A percentile compares a stretch with the other conserved stretches of the same genome.
Evolutionary conservation across 83 land plant species (phyloP).

Genomic region (Picea engelmannii): DNA sequence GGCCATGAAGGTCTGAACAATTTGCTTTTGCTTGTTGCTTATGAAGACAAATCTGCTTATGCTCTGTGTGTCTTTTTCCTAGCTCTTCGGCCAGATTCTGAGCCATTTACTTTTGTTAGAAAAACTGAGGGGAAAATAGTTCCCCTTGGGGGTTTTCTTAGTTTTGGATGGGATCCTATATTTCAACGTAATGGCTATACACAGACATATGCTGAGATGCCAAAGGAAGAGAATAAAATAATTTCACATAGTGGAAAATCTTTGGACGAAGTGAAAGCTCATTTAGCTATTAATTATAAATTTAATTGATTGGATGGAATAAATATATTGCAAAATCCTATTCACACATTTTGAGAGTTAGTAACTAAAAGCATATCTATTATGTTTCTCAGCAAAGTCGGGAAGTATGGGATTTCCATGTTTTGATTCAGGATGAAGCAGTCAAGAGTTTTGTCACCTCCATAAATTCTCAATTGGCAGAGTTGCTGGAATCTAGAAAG

Average conservation of each 20-base stretch:
- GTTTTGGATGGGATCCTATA: slow-evolving; percentile 99
- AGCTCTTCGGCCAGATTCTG: slow-evolving; percentile 81
- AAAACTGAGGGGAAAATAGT: slow-evolving; percentile 96
- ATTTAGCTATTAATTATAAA: slow-evolving; percentile 57
- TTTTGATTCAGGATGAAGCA: slow-evolving; percentile 75
- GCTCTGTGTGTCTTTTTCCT: slow-evolving; percentile 89
- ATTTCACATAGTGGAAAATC: slow-evolving; percentile 91
- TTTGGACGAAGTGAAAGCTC: slow-evolving; percentile 73
- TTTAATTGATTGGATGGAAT: slow-evolving; percentile 26
- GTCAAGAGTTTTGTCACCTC: slow-evolving; percentile 72
- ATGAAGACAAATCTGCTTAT: slow-evolving; percentile 97
- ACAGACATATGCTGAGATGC: slow-evolving; percentile 95
- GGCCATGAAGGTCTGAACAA: slow-evolving; percentile 99
- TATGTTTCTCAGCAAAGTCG: slow-evolving; percentile 54
- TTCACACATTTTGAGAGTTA: too few relatives aligned
- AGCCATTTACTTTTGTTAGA: slow-evolving; percentile 84
- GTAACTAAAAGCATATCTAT: too few relatives aligned
- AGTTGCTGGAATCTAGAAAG: neutral
- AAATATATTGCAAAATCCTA: neutral
- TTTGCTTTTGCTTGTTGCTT: slow-evolving; percentile 85
- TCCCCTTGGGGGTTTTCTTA: slow-evolving; percentile 75
- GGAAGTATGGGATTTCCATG: slow-evolving; percentile 96
- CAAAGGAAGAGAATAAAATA: slow-evolving; percentile 91
- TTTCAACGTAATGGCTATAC: slow-evolving; percentile 92
- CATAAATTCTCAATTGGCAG: slow-evolving; percentile 81